Evolutionary conservation across 2,329 filamentous ascomycete genomes (phyloP), one percentile per base, ranked within the genome.

Genomic region (Balansia obtecta): DNA sequence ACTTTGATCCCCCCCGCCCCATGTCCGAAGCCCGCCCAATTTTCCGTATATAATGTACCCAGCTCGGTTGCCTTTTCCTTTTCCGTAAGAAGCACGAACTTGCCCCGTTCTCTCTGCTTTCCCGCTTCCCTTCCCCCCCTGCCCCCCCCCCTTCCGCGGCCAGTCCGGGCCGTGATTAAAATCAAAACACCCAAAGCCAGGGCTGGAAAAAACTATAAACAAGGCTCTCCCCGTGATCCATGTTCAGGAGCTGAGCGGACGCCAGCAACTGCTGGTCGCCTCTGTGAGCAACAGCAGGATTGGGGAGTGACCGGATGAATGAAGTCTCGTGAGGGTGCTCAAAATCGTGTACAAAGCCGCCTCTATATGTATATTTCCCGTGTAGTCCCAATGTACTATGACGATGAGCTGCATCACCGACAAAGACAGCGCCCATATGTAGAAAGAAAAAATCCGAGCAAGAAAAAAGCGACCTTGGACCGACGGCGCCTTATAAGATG

Each of bases 291-390:
- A 37, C 34, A 37, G 34, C 38, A 41, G 37, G 15, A 41, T 41
- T 41, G 42, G 40, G 11, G 13, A 20, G 18, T 22, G 3, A 7
- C 16, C 40, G n/a, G 11, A 22, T 42, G 12, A 44, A 32, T 12
- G 38, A 27, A 20, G 27, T 20, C 11, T 47, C 30, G 27, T 57
- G 38, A 50, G 47, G 40, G 47, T 39, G 51, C 51, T 20, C 27
- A 37, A 20, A 45, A 50, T 37, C 51, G 39, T 47, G 47, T 52
- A 49, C 20, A 40, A 27, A 32, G 39, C 47, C 38, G 40, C 44
- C 39, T 50, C 32, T 46, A 34, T 27, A 32, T 32, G 44, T 47
- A 22, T 44, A 22, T 12, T 12, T 30, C 32, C 40, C 47, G 5
- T 18, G 27, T n/a, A 12, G 9, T 40, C 27, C 27, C 42, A 12